Conservation (phyloP, 2,329 filamentous ascomycete species). For the Calycina marina region DNA sequence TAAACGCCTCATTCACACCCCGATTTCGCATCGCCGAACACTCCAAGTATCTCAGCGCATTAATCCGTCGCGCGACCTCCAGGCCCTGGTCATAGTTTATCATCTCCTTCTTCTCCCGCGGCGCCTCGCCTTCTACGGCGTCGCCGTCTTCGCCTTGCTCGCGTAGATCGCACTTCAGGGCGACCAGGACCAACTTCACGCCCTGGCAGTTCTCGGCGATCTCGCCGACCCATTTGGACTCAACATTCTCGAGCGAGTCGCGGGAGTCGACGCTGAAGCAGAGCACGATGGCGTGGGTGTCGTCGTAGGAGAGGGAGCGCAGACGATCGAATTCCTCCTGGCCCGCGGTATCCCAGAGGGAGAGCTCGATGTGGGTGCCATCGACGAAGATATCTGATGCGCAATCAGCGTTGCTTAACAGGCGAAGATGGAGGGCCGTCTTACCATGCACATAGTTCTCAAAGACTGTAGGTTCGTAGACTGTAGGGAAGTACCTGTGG, state of each 20-base stretch:
- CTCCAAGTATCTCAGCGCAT: slow-evolving; percentile 87
- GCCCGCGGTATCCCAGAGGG: slow-evolving; percentile 94
- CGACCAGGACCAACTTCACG: slow-evolving; percentile 88
- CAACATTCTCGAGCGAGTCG: slow-evolving; percentile 94
- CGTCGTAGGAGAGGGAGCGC: slow-evolving; percentile 87
- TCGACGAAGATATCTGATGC: slow-evolving; percentile 88
- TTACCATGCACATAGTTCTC: slow-evolving; percentile 97
- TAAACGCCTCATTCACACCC: slow-evolving; percentile 96
- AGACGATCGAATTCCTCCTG: slow-evolving; percentile 98
- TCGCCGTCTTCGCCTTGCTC: slow-evolving; percentile 46
- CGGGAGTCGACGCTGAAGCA: slow-evolving; percentile 96
- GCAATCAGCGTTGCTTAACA: slow-evolving; percentile 1
- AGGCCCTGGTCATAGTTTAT: slow-evolving; percentile 88
- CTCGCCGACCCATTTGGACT: slow-evolving; percentile 96
- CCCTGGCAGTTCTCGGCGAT: slow-evolving; percentile 96
- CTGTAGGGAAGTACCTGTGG: slow-evolving; percentile 80
- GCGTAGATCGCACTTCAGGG: slow-evolving; percentile 90
- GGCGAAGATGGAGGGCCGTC: not conserved
- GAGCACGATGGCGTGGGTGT: slow-evolving; percentile 97
- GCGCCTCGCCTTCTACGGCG: slow-evolving; percentile 29
- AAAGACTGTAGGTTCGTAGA: slow-evolving; percentile 96
- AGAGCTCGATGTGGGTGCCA: slow-evolving; percentile 90
- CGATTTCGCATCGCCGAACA: slow-evolving; percentile 98
- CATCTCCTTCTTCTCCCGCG: slow-evolving; percentile 49
- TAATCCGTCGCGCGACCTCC: slow-evolving; percentile 80